Evolutionary conservation across 176 grass and related monocot species (phyloP), one percentile per base, ranked within the genome.

Genomic region (Juncus effusus): DNA sequence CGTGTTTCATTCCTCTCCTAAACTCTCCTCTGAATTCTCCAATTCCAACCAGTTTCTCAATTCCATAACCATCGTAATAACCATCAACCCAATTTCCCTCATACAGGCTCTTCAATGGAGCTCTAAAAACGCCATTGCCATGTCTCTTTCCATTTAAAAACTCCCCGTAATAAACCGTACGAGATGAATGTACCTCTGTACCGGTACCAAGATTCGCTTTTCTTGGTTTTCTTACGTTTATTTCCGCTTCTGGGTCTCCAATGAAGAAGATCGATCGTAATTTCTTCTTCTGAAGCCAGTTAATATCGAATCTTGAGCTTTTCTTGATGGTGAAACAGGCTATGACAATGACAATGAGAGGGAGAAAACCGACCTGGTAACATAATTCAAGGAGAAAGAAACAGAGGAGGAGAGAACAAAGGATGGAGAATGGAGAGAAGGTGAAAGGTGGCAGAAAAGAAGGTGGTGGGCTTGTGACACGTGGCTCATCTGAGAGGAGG

Each of bases 81-180:
- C 85, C 90, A 61, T 80, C 79, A 28, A 89, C 82, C 90, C 90
- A 95, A 71, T 89, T 85, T 28, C 90, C 90, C 73, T 80, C 86
- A 75, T 83, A 89, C 3, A 71, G 83, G 5, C 74, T 73, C 55
- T 78, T 81, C 51, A 67, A 61, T 57, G 77, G 85, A 67, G 73
- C 78, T 74, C 62, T 77, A 54, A 83, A 83, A 6, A 86, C 79
- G 67, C 82, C 86, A 59, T 77, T 79, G 65, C 90, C 90, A 60
- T 74, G 83, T 69, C 77, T 82, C 28, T 69, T 74, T 44, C 82
- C 86, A 59, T 79, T 76, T 69, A 80, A 81, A 59, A 86, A 95
- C 73, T 95, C 86, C 11, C 90, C 90, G 69, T 88, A 82, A 75
- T 95, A 95, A 82, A 78, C 72, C 77, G 80, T 83, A 11, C 77